phyloP scores from a whole-genome alignment of 2,329 filamentous ascomycete genomes.

The Apiospora koreana region DNA sequence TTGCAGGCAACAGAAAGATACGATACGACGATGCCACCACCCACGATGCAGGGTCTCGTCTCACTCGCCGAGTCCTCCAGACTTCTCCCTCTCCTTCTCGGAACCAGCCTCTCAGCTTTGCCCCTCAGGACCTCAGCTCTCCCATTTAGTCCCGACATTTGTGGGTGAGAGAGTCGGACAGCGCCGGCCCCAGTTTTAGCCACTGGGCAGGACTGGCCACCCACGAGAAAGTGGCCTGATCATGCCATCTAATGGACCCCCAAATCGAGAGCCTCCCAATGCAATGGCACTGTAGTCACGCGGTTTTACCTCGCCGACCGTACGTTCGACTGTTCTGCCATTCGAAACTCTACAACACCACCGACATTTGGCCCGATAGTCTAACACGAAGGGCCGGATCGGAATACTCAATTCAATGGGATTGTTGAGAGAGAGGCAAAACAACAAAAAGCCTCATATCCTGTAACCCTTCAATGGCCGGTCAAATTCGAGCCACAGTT shows the following conservation, averaged over 20 bases:
- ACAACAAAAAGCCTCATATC: neutral
- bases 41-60: too few species aligned
- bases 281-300: neutral
- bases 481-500: neutral
- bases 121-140: neutral
- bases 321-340: neutral
- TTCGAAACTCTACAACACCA: neutral
- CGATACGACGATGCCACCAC: too few species aligned
- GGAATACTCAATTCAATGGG: too few species aligned
- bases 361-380: constrained; percentile 5
- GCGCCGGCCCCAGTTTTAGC: constrained; percentile 4
- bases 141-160: neutral
- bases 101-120: too few species aligned
- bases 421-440: neutral
- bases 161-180: neutral
- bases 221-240: constrained; percentile 2
- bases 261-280: neutral
- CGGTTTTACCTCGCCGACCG: neutral
- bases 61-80: too few species aligned
- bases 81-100: too few species aligned
- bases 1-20: too few species aligned
- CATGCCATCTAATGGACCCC: neutral
- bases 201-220: neutral
- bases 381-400: neutral
- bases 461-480: neutral